Evolutionary conservation across 2,329 filamentous ascomycete genomes (phyloP).

Genomic region (Daldinia sp.): DNA sequence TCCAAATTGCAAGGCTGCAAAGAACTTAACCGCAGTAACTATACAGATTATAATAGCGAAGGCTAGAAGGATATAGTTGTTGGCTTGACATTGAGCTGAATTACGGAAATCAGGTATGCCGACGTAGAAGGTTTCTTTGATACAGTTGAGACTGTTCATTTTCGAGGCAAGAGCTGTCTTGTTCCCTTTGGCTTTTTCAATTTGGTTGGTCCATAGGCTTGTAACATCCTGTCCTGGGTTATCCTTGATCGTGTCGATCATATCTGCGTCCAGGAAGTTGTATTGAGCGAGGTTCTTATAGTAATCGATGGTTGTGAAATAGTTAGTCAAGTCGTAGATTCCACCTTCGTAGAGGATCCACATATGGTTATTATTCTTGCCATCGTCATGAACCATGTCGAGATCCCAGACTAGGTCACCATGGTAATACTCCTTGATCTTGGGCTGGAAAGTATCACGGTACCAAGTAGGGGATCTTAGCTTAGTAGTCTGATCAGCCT

Average conservation of each 20-base stretch:
- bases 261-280: conserved; percentile 76
- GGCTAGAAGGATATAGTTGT: conserved; percentile 89
- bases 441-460: conserved; percentile 75
- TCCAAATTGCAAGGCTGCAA: conserved; percentile 92
- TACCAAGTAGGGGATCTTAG: conserved; percentile 83
- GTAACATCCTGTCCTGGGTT: conserved; percentile 87
- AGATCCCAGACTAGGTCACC: conserved; percentile 83
- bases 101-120: conserved; percentile 89
- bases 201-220: conserved; percentile 67
- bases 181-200: conserved; percentile 64
- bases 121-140: conserved; percentile 85
- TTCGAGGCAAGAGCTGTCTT: conserved; percentile 64
- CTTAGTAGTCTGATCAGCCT: conserved; percentile 66
- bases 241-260: conserved; percentile 76
- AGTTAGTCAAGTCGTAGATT: conserved; percentile 92
- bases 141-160: conserved; percentile 78
- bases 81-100: conserved; percentile 80
- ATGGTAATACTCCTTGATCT: conserved; percentile 87
- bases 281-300: conserved; percentile 69
- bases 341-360: conserved; percentile 84
- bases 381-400: conserved; percentile 71
- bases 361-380: conserved; percentile 73
- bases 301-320: conserved; percentile 79
- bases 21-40: conserved; percentile 88
- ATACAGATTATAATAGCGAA: conserved; percentile 87